A percentile compares a stretch with the other conserved stretches of the same genome.
Evolutionary conservation across 495 filamentous ascomycete genomes (phyloP).

Genomic region (Aspergillus taichungensis): DNA sequence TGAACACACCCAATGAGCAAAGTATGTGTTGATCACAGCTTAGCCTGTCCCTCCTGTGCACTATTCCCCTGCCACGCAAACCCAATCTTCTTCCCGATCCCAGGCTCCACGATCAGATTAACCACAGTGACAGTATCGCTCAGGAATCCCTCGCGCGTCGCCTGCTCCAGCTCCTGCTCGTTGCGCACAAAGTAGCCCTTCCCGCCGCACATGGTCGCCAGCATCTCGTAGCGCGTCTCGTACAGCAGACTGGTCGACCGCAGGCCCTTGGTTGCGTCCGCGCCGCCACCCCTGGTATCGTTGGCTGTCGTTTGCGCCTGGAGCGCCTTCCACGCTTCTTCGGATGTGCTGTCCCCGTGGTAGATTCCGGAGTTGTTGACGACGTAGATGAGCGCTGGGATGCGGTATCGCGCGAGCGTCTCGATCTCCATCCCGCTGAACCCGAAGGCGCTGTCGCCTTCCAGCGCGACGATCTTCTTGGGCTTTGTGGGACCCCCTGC

Average conservation of each 20-base stretch:
- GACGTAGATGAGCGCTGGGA: slow-evolving; percentile 54
- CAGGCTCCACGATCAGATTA: slow-evolving; percentile 53
- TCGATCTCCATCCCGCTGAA: slow-evolving; percentile 58
- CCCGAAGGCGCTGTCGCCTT: slow-evolving; percentile 56
- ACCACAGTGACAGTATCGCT: slow-evolving; percentile 41
- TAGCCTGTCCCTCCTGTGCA: slow-evolving; percentile 5
- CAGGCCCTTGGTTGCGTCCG: slow-evolving; percentile 24
- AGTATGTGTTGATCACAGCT: slow-evolving; percentile 7
- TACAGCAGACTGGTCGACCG: slow-evolving; percentile 49
- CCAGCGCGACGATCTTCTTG: slow-evolving; percentile 54
- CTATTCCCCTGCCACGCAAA: slow-evolving; percentile 21
- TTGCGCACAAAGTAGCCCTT: slow-evolving; percentile 45
- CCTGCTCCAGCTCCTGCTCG: slow-evolving; percentile 43
- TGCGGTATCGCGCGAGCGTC: slow-evolving; percentile 53
- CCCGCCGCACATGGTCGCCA: slow-evolving; percentile 50
- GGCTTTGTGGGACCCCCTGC: slow-evolving; percentile 6
- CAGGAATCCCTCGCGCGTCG: slow-evolving; percentile 44
- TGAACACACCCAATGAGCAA: too few species aligned
- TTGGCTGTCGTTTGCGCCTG: slow-evolving; percentile 25
- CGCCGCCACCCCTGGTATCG: slow-evolving; percentile 27
- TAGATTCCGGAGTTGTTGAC: slow-evolving; percentile 61
- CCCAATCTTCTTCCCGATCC: slow-evolving; percentile 41
- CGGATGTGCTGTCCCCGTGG: slow-evolving; percentile 41
- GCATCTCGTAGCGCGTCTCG: slow-evolving; percentile 49
- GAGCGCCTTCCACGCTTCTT: slow-evolving; percentile 30